Evolutionary conservation across 441 rosid genomes (phyloP), one percentile per base, ranked within the genome.

Genomic region (Jatropha podagrica): DNA sequence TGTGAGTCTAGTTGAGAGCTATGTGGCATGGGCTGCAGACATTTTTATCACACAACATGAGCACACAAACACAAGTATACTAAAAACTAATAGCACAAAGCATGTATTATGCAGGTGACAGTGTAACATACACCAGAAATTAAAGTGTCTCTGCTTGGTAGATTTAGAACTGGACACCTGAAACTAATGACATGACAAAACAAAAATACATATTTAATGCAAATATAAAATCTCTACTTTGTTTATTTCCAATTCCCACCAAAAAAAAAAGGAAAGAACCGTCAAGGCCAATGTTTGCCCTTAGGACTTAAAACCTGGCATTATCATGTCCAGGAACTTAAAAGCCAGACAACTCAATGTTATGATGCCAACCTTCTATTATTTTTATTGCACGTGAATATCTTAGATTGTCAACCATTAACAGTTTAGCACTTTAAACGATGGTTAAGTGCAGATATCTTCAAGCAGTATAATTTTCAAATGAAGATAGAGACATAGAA

Each of bases 401-500:
- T n/a, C 63, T 42, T 6, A 48, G 58, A 48, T 0, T 44, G 48
- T 5, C 48, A 44, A 44, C 14, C 13, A 37, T 27, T 48, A 32
- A 11, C 18, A 32, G 17, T 59, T 6, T 15, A 49, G 55, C 60
- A 68, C 56, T 44, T 69, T 17, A 56, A 11, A 32, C 20, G n/a
- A 14, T 61, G 62, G 72, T 20, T 13, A 56, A 61, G 56, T 51
- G 65, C 18, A 69, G 60, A 70, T 62, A 20, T 13, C 54, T 49
- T 37, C 61, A 40, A 42, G 69, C 54, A 66, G 60, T 46, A 78
- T 41, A 62, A 61, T 15, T 76, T 74, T 48, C 37, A 62, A 72
- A 69, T 38, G 5, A 56, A 72, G 15, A n/a, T 26, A n/a, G 18
- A 58, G 48, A 32, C 48, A 58, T 49, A 69, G 76, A 72, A 65